Conservation (phyloP, 225 moss, liverwort and hornwort genomes). For the Polytrichum commune region DNA sequence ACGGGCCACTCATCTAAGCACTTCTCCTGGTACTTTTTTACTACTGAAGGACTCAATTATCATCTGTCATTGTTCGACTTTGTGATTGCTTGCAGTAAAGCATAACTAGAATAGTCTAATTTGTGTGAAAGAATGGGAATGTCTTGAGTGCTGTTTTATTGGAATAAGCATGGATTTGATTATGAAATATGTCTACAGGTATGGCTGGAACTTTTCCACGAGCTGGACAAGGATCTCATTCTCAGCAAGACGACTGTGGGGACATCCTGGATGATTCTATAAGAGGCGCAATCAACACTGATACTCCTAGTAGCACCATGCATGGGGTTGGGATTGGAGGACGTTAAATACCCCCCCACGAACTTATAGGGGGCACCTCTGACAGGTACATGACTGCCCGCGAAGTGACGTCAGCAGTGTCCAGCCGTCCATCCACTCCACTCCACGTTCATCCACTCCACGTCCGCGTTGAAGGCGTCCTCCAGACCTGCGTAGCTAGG, state of each 20-base stretch:
- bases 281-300: conserved; percentile 17
- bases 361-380: no score
- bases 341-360: no score
- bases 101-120: no score
- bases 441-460: no score
- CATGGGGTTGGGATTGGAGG: conserved; percentile 31
- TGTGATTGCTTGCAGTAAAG: neutral
- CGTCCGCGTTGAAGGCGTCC: no score
- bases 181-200: conserved; percentile 13
- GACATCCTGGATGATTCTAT: conserved; percentile 23
- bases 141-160: no score
- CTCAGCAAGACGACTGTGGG: conserved; percentile 20
- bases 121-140: no score
- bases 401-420: no score
- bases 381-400: no score
- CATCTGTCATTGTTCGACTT: neutral
- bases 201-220: conserved; percentile 28
- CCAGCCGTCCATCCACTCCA: no score
- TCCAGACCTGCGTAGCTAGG: no score
- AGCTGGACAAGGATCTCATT: conserved; percentile 19
- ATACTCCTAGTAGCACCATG: conserved; percentile 27
- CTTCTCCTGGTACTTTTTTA: conserved; percentile 42
- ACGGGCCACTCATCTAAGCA: conserved; percentile 36
- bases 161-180: no score
- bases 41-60: neutral